Conservation (phyloP, 208 protist species). For the Trypanosoma boissoni region DNA sequence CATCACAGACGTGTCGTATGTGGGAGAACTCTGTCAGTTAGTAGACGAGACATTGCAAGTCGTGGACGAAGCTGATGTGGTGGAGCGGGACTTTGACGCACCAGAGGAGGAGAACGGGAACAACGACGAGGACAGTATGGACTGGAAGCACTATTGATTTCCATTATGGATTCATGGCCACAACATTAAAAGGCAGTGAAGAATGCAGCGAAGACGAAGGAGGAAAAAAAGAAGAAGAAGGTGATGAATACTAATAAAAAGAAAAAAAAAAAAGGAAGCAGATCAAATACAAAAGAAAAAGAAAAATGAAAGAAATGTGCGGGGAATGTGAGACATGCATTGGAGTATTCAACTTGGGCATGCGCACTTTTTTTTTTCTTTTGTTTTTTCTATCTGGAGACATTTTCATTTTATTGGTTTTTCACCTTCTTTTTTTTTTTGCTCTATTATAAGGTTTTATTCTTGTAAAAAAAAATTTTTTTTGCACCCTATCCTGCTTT, state of each 20-base stretch:
- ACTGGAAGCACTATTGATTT: conserved; percentile 22
- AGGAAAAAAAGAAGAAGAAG: not conserved
- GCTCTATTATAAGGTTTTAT: not conserved
- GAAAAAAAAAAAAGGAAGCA: not conserved
- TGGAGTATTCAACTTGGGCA: not conserved
- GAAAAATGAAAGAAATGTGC: not conserved
- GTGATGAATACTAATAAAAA: not conserved
- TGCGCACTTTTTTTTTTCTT: not conserved
- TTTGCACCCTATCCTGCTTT: not conserved
- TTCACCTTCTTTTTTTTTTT: not conserved
- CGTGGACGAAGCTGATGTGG: conserved; percentile 82
- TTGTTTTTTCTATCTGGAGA: not conserved
- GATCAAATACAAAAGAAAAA: not conserved
- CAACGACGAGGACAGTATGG: conserved; percentile 6
- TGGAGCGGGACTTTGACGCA: conserved; percentile 54
- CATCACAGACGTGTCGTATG: conserved; percentile 60
- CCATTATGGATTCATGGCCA: no score
- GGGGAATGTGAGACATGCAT: not conserved
- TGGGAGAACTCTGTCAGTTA: conserved; percentile 63
- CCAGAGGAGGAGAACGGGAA: conserved; percentile 6
- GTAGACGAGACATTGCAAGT: conserved; percentile 87
- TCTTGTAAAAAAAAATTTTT: not conserved
- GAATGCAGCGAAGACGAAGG: not conserved
- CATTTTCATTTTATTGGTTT: not conserved
- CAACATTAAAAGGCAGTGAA: no score